Conservation (phyloP, 306 rosid species). For the Pachyrhizus erosus region DNA sequence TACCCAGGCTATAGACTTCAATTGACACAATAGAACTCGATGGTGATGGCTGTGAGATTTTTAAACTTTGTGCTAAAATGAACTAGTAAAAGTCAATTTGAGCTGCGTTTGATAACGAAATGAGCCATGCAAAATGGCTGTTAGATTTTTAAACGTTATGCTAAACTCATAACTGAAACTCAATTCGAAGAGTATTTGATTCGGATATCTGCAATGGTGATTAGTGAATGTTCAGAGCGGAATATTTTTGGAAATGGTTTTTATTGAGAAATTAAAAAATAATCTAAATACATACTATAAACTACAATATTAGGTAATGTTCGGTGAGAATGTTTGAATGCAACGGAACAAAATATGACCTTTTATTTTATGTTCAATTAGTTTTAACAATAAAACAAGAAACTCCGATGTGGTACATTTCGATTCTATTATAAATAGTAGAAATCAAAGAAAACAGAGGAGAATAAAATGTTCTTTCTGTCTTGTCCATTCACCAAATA, state of each 20-base stretch:
- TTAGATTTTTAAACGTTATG: not conserved
- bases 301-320: not conserved
- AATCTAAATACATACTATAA: not conserved
- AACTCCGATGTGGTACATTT: not conserved
- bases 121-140: not conserved
- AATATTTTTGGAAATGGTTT: not conserved
- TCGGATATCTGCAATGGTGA: not conserved
- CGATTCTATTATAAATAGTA: not conserved
- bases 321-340: not conserved
- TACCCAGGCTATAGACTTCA: not conserved
- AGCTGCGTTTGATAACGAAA: not conserved
- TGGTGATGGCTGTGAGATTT: not conserved
- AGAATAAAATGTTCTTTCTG: not conserved
- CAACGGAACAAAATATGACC: not conserved
- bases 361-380: no score
- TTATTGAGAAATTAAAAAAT: not conserved
- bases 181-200: not conserved
- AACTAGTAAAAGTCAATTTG: not conserved
- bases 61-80: not conserved
- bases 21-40: not conserved
- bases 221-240: not conserved
- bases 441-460: not conserved
- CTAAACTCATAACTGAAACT: not conserved
- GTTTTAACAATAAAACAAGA: not conserved
- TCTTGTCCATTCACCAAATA: not conserved